Evolutionary conservation across 148 eudicot species (phyloP), one percentile per base, ranked within the genome.

Genomic region (Silene uniflora): DNA sequence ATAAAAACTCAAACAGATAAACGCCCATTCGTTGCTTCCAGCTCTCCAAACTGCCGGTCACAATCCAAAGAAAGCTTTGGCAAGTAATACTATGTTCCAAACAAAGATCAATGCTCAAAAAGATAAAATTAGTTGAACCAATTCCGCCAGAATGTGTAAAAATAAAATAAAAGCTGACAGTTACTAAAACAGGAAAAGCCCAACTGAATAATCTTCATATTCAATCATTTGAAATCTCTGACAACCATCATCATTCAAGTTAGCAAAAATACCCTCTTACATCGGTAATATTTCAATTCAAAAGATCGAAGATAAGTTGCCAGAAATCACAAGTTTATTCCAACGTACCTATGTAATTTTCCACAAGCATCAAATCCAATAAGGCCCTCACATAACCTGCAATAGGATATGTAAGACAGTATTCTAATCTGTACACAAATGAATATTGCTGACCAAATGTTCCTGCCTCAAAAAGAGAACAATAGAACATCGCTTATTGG

Each of bases 371-470:
- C 77, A n/a, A 61, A 65, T 67, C 74, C 79, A 63, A 65, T 52
- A 74, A 62, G 69, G 69, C 74, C 75, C 55, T 67, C 79, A 82
- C 62, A 76, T 61, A 54, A 68, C 83, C 85, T 79, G 85, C 85
- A 83, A 76, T 32, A 74, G 71, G 68, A 61, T 61, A 78, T 69
- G 78, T 78, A 70, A 74, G 69, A 62, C 59, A 62, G 69, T 79
- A 61, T 3, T 52, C 56, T 39, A 52, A 67, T 67, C 62, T 68
- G 49, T 24, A 74, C 32, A 72, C 47, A 73, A 72, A 22, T 79
- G 61, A 29, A 62, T 29, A 62, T 18, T 46, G 35, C 23, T 72
- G 63, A 22, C 71, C 21, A 73, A 24, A 66, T 23, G 13, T 66
- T 70, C 19, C 56, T 0, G 32, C 25, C 67, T 73, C 42, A 14